A percentile compares a stretch with the other conserved stretches of the same genome.
These are phyloP conservation scores for Parmelia sp. DNA, from an alignment of 495 filamentous ascomycete species.

Conservation along the genomic window DNA sequence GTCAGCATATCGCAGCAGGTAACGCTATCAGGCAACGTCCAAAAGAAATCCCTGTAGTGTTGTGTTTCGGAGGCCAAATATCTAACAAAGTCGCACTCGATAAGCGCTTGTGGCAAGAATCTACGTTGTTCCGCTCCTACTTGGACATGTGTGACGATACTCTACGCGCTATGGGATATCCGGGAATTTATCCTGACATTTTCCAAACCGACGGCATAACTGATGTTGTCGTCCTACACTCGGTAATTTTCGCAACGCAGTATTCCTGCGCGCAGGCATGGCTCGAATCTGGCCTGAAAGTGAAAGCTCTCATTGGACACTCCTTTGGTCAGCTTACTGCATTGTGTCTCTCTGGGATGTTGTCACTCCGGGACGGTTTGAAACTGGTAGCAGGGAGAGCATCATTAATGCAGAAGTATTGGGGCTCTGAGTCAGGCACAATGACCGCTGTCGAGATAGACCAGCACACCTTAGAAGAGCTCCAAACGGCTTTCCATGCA, in stretches of 20 bases:
- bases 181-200: conserved; percentile 40
- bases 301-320: conserved; percentile 42
- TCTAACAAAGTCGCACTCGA: conserved; percentile 31
- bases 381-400: conserved; percentile 40
- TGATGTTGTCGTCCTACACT: conserved; percentile 42
- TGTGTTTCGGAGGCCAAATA: conserved; percentile 36
- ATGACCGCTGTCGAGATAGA: conserved; percentile 46
- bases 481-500: conserved; percentile 15
- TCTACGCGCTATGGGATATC: conserved; percentile 28
- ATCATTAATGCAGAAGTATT: conserved; percentile 30
- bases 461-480: conserved; percentile 16
- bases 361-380: conserved; percentile 36
- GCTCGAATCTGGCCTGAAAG: conserved; percentile 43
- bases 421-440: conserved; percentile 38
- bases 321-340: conserved; percentile 51
- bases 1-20: conserved; percentile 9
- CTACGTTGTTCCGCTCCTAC: conserved; percentile 33
- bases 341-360: conserved; percentile 34
- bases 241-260: conserved; percentile 42
- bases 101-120: conserved; percentile 30
- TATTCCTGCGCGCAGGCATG: conserved; percentile 45
- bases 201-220: conserved; percentile 35
- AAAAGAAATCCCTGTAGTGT: conserved; percentile 25
- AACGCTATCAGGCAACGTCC: conserved; percentile 1
- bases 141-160: conserved; percentile 36